These are phyloP conservation scores for Phytophthora pistaciae DNA, from an alignment of 352 stramenopile species.

Conservation along the genomic window DNA sequence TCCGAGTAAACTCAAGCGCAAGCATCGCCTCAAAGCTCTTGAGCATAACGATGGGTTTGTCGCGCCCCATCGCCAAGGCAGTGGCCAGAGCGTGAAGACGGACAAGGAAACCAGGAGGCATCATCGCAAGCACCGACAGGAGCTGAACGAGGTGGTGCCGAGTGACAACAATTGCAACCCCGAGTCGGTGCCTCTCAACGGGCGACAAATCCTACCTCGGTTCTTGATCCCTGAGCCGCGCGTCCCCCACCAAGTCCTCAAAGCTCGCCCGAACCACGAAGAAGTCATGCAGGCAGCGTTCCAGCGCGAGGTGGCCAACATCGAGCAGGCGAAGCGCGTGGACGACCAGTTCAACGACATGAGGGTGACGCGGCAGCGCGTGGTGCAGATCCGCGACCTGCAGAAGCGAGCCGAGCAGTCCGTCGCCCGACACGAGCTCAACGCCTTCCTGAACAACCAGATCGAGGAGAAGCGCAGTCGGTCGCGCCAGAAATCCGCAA, in stretches of 20 bases:
- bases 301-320: constrained; percentile 35
- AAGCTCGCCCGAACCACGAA: constrained; percentile 28
- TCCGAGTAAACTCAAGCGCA: not conserved
- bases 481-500: constrained; percentile 15
- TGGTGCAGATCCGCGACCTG: constrained; percentile 51
- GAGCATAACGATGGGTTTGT: not conserved
- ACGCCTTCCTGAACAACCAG: constrained; percentile 59
- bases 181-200: constrained; percentile 5
- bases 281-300: constrained; percentile 43
- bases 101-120: constrained; percentile 13
- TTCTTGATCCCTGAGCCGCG: constrained; percentile 53
- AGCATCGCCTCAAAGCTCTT: constrained; percentile 11
- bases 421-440: constrained; percentile 51
- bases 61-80: not conserved
- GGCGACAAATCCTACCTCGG: constrained; percentile 49
- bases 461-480: constrained; percentile 52
- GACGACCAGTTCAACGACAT: constrained; percentile 28
- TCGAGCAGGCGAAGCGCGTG: constrained; percentile 26
- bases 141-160: not conserved
- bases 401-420: constrained; percentile 50
- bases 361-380: constrained; percentile 27
- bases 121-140: constrained; percentile 8
- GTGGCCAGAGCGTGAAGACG: not conserved
- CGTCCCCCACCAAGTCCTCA: constrained; percentile 23
- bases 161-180: constrained; percentile 8